Conservation (phyloP, 805 yeast genomes). For the Kuraishia cidri region DNA sequence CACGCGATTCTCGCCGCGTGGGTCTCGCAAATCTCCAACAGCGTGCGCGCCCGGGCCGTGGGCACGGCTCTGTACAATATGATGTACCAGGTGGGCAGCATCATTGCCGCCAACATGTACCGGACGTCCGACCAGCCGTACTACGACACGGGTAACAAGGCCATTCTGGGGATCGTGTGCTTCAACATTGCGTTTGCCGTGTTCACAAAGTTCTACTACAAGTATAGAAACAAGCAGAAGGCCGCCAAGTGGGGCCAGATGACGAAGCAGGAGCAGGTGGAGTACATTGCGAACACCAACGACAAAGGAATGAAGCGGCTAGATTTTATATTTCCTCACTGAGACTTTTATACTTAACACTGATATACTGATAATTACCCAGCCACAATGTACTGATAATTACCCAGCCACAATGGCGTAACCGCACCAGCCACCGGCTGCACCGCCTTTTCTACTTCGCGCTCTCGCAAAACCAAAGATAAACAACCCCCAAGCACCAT, state of each 20-base stretch:
- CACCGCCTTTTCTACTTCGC: too few species aligned
- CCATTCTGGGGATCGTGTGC: slow-evolving; percentile 23
- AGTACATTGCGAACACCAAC: slow-evolving; percentile 29
- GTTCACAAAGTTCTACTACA: slow-evolving; percentile 23
- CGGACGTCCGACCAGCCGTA: slow-evolving; percentile 44
- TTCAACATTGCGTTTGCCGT: slow-evolving; percentile 18
- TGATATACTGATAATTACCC: too few species aligned
- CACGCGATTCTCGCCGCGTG: slow-evolving; percentile 45
- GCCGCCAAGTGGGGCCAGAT: slow-evolving; percentile 36
- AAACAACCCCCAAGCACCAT: too few species aligned
- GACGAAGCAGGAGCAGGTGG: slow-evolving; percentile 33
- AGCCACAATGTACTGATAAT: too few species aligned
- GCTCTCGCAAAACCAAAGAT: too few species aligned
- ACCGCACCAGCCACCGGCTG: too few species aligned
- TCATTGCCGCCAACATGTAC: slow-evolving; percentile 43
- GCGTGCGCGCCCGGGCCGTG: slow-evolving; percentile 49
- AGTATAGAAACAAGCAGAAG: slow-evolving; percentile 26
- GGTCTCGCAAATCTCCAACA: slow-evolving; percentile 49
- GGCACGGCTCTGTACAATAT: slow-evolving; percentile 53
- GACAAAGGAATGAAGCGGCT: slow-evolving; percentile 50
- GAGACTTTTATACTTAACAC: too few species aligned
- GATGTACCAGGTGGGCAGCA: slow-evolving; percentile 41
- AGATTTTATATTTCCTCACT: slow-evolving; percentile 21
- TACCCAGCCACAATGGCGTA: too few species aligned
- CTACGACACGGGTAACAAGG: slow-evolving; percentile 43